Evolutionary conservation across 345 rosid genomes (phyloP), one percentile per base, ranked within the genome.

Genomic region (Dipteronia sinensis): DNA sequence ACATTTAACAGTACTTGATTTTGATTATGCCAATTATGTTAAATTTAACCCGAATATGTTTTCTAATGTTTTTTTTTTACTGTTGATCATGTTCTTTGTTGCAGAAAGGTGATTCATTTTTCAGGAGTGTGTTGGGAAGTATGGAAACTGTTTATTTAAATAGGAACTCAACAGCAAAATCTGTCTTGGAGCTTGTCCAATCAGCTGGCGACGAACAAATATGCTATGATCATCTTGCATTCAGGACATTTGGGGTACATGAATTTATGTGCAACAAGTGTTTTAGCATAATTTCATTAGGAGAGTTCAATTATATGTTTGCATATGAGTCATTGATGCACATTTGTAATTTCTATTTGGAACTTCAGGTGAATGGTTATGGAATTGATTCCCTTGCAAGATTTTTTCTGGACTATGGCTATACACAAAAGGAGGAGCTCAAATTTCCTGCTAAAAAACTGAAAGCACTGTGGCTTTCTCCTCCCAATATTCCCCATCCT

Each of bases 401-500:
- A 8, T 82, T 95, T 71, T 95, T 95, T 87, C 76, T 91, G 81
- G 98, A 93, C 72, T 87, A 87, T 80, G 99, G 99, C 6, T 95
- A 92, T 77, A 90, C 90, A 13, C 92, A 73, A 25, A 79, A 64
- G 81, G 98, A 92, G 72, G 95, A 93, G 88, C 81, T 95, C 20
- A 88, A 85, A n/a, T 95, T 95, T 83, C 99, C 94, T 1, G 99
- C 94, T 1, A 95, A 95, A 82, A 93, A 95, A 76, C 82, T 95
- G 74, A 90, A 88, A 83, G 99, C 99, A 22, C 74, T 95, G 66
- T 95, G 99, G 99, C 92, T 93, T 88, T 86, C 99, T 7, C 99
- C 98, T 74, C 99, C 98, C 51, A 29, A 66, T 76, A 67, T 58
- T 83, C 78, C 86, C 55, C 63, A 13, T 53, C 29, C 78, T 40